Evolutionary conservation across 805 yeast genomes (phyloP), one percentile per base, ranked within the genome.

Genomic region (Scheffersomyces coipomensis): DNA sequence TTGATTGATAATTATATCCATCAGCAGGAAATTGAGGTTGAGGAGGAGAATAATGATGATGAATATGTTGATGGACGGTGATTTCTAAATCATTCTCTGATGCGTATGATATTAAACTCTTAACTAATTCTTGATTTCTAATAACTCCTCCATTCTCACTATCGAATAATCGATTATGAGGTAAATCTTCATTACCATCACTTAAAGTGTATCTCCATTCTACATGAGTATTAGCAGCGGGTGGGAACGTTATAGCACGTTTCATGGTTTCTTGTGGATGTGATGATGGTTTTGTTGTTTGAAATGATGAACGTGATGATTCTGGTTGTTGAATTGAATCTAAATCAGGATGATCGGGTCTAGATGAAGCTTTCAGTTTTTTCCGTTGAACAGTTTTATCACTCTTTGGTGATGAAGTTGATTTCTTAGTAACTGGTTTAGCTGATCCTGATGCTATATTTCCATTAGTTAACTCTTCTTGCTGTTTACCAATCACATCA

Each of bases 11-110:
- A 3, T 18, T 24, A 18, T 25, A 21, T 9, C 13, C 12, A 4
- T 15, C 29, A 19, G 21, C 13, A n/a, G 10, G 10, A 19, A 19
- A 11, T 8, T 34, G 38, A 6, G 24, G 42, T 21, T 35, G 38
- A 29, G 24, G 74, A 2, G 78, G 73, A 6, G 73, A 70, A 59
- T 84, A 83, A 60, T 85, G 89, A 55, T 87, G 87, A 59, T 86
- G 91, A 33, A 85, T 81, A 58, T 87, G 96, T 57, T 88, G 96
- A 61, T 88, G 95, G 16, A 88, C 76, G 3, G 88, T 81, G 11
- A 88, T 71, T 33, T 76, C 72, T 31, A 85, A 63, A 15, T 76
- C 72, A 48, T 77, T 72, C 35, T 64, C 62, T 44, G 75, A 79
- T 0, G 90, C 90, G 37, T 81, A 72, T 25, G 76, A 75, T 6